Conservation (phyloP, 2,329 filamentous ascomycete species). For the Sporothrix humicola region DNA sequence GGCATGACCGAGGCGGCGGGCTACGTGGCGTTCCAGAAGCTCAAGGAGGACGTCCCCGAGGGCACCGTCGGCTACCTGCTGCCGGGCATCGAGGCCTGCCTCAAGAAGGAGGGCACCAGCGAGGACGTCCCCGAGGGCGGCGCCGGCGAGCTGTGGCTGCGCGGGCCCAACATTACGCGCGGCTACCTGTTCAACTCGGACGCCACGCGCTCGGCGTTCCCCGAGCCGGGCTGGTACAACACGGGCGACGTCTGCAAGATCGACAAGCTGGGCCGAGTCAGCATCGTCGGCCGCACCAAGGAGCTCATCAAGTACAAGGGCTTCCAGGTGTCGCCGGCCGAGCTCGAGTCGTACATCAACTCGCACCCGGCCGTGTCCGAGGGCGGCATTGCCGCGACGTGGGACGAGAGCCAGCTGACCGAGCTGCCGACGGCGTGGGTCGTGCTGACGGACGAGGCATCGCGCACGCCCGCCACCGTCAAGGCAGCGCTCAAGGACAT, state of each 20-base stretch:
- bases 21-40: conserved; percentile 51
- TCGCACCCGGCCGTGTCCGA: conserved; percentile 48
- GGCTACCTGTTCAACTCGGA: conserved; percentile 50
- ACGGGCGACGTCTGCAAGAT: conserved; percentile 54
- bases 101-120: conserved; percentile 42
- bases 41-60: conserved; percentile 44
- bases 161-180: conserved; percentile 52
- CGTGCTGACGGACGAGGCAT: conserved; percentile 41
- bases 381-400: conserved; percentile 45
- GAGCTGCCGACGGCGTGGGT: conserved; percentile 50
- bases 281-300: conserved; percentile 49
- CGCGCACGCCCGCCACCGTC: conserved; percentile 30
- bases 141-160: conserved; percentile 48
- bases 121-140: conserved; percentile 45
- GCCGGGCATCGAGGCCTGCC: conserved; percentile 49
- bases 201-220: conserved; percentile 48
- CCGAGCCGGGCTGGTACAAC: conserved; percentile 50
- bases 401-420: conserved; percentile 48
- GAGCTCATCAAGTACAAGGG: conserved; percentile 53
- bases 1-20: conserved; percentile 54
- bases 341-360: conserved; percentile 47
- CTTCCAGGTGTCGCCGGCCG: conserved; percentile 49
- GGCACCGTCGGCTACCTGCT: conserved; percentile 48
- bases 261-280: conserved; percentile 44
- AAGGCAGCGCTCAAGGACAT: conserved; percentile 42